A percentile compares a stretch with the other conserved stretches of the same genome.
These are phyloP conservation scores for Quercus alba DNA, from an alignment of 306 rosid species.

Conservation along the genomic window DNA sequence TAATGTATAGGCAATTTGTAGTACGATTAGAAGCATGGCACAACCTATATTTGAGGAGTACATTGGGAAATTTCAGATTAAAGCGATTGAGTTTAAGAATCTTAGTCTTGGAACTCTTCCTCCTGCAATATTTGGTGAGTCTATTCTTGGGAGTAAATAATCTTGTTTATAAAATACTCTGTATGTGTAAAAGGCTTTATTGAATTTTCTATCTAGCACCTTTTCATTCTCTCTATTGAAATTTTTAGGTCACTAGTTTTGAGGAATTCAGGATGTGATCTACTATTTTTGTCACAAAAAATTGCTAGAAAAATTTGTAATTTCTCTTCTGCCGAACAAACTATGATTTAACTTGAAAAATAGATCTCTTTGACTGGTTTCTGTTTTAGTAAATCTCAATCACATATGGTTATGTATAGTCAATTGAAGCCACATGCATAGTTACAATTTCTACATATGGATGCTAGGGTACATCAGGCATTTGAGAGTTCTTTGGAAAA, in stretches of 20 bases:
- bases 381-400: background rate
- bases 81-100: slow-evolving; percentile 58
- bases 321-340: background rate
- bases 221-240: background rate
- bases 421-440: too few species aligned
- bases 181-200: background rate
- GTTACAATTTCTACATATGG: too few species aligned
- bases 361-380: slow-evolving; percentile 3
- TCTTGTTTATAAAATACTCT: background rate
- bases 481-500: too few species aligned
- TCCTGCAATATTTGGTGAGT: slow-evolving; percentile 69
- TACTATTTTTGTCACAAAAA: background rate
- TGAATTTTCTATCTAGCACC: background rate
- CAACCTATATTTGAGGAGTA: slow-evolving; percentile 63
- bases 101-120: slow-evolving; percentile 85
- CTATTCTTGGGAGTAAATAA: background rate
- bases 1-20: slow-evolving; percentile 64
- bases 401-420: background rate
- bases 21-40: slow-evolving; percentile 47
- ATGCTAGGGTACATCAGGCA: too few species aligned
- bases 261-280: background rate
- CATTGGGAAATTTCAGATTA: slow-evolving; percentile 65
- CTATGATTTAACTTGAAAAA: background rate
- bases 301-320: background rate
- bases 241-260: background rate